Conservation (phyloP, 352 stramenopile species). For the Phytophthora brassicae region DNA sequence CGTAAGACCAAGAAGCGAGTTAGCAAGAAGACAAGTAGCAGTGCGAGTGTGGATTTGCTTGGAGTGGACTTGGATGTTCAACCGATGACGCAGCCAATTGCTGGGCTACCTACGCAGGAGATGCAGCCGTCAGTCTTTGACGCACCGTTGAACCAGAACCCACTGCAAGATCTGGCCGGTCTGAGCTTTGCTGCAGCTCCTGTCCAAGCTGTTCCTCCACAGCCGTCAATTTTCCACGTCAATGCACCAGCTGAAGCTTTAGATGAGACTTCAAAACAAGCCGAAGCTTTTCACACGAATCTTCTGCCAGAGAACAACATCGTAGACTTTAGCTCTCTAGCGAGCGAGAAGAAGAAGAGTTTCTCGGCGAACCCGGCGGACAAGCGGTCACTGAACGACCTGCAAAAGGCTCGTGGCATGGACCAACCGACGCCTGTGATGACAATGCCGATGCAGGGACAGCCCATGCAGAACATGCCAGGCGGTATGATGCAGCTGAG, state of each 20-base stretch:
- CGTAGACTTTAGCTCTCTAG: constrained; percentile 57
- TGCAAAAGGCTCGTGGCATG: constrained; percentile 45
- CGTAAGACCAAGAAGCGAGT: constrained; percentile 38
- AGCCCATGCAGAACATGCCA: constrained; percentile 25
- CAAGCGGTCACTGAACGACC: constrained; percentile 58
- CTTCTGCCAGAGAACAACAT: constrained; percentile 70
- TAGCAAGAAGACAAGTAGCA: constrained; percentile 26
- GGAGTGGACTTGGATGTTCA: constrained; percentile 48
- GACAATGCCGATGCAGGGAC: constrained; percentile 37
- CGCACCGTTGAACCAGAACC: constrained; percentile 31
- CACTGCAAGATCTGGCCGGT: constrained; percentile 56
- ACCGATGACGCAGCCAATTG: constrained; percentile 3
- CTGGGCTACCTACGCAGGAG: constrained; percentile 14
- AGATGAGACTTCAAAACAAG: constrained; percentile 15
- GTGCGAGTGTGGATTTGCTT: constrained; percentile 47
- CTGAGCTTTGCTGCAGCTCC: constrained; percentile 43
- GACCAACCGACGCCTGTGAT: constrained; percentile 47
- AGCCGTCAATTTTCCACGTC: constrained; percentile 11
- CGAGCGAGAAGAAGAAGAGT: constrained; percentile 53
- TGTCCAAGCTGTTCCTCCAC: constrained; percentile 12
- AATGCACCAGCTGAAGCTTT: not conserved
- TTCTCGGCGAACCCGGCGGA: constrained; percentile 31
- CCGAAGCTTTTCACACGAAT: constrained; percentile 43
- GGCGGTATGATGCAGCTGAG: constrained; percentile 37
- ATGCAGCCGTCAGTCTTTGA: constrained; percentile 48